Percentiles rank a stretch among this genome's conserved stretches.
phyloP scores from a whole-genome alignment of 176 grass and related monocot genomes.

The Triticum timopheevii region DNA sequence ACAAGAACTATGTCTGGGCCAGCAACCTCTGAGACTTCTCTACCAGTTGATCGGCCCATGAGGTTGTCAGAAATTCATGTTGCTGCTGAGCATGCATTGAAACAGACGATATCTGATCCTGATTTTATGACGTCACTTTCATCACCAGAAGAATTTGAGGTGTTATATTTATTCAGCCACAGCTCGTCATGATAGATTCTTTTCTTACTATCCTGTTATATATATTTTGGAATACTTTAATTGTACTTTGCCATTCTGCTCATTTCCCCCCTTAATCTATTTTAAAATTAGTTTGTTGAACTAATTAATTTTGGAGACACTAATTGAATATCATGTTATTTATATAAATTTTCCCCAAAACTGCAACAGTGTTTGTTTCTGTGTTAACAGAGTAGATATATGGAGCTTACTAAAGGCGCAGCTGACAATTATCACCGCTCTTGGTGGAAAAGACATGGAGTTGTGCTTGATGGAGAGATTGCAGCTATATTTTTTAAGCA shows the following conservation, averaged over 20 bases:
- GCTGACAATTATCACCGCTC: constrained; percentile 96
- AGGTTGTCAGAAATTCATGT: constrained; percentile 98
- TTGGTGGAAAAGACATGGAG: constrained; percentile 99
- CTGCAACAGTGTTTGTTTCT: constrained; percentile 17
- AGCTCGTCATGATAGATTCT: constrained; percentile 10
- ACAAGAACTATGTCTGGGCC: constrained; percentile 85
- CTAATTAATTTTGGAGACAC: constrained; percentile 16
- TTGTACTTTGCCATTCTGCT: constrained; percentile 2
- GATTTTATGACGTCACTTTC: constrained; percentile 86
- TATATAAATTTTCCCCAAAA: neutral
- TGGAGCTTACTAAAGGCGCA: constrained; percentile 97
- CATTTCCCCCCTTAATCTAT: neutral
- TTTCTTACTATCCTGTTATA: neutral
- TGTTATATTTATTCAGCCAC: constrained; percentile 28
- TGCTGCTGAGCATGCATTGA: constrained; percentile 90
- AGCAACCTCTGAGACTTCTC: constrained; percentile 65
- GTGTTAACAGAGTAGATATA: constrained; percentile 80
- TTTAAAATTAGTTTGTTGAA: neutral
- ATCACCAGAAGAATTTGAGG: constrained; percentile 91
- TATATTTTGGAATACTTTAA: neutral
- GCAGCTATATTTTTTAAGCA: constrained; percentile 87
- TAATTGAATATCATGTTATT: constrained; percentile 3
- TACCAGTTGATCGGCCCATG: constrained; percentile 78
- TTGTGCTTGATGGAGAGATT: constrained; percentile 98
- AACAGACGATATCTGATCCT: constrained; percentile 80